Evolutionary conservation across 495 filamentous ascomycete genomes (phyloP), one percentile per base, ranked within the genome.

Genomic region (Xylaria flabelliformis): DNA sequence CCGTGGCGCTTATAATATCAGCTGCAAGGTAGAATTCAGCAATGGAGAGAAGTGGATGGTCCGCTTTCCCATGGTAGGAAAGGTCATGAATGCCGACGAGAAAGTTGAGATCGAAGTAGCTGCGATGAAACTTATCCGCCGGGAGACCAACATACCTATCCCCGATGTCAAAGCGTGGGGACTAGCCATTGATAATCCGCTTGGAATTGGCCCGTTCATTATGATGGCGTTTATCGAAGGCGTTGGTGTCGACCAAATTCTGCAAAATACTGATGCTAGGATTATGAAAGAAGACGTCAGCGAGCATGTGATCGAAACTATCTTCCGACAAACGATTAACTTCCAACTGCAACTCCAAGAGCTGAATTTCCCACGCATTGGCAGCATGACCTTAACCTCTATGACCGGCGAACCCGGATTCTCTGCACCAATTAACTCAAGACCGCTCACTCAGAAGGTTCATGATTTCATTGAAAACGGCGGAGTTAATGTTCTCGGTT

Each of bases 221-320:
- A 80, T 84, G 46, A 84, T 82, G 82, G 81, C 81, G 59, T 84
- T 80, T 44, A 77, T 85, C 64, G 79, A 74, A 67, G 66, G 65
- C 50, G 42, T 73, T 44, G 24, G 65, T 26, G 55, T 73, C 65
- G n/a, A 29, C 51, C 15, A 63, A 8, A 62, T 68, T 39, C 32
- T 68, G 48, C 65, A 68, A 39, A 41, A 58, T 48, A 24, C 6
- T 34, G 65, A 56, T 68, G 65, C 53, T 7, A 67, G 71, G 53
- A 55, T 72, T 4, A 53, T 72, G 48, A 64, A 65, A 55, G 39
- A 68, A 29, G 64, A 81, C 59, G 79, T 83, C 61, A 78, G 79
- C 59, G 78, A 81, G 46, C 68, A 53, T 62, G 79, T 61, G 61
- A 50, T 81, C 26, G 75, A 80, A 46, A 71, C 69, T 61, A 73